A percentile compares a stretch with the other conserved stretches of the same genome.
Conservation (phyloP, 2,329 filamentous ascomycete genomes). For the Aspergillus tubingensis region DNA sequence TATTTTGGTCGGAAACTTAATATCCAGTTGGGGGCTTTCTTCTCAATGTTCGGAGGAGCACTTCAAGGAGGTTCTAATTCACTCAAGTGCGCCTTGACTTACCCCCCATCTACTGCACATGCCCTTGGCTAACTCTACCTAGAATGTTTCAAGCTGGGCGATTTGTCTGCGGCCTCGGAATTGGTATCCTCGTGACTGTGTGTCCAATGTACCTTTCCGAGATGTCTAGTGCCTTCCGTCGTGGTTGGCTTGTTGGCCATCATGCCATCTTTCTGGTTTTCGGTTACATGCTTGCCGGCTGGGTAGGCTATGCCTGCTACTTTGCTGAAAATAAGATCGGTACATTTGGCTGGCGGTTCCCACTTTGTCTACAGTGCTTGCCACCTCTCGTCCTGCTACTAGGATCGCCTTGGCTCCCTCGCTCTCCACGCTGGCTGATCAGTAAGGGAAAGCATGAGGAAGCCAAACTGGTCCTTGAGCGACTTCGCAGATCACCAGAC, state of each 20-base stretch:
- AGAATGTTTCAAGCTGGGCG: slow-evolving; percentile 51
- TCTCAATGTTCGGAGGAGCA: slow-evolving; percentile 50
- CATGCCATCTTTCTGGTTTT: slow-evolving; percentile 52
- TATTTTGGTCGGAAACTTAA: slow-evolving; percentile 48
- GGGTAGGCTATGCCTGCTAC: slow-evolving; percentile 51
- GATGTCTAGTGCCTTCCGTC: slow-evolving; percentile 43
- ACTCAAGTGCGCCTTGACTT: slow-evolving; percentile 36
- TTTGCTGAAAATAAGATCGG: slow-evolving; percentile 40
- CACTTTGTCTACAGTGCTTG: slow-evolving; percentile 45
- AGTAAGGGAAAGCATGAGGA: slow-evolving; percentile 50
- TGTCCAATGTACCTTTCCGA: slow-evolving; percentile 51
- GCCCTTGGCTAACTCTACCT: slow-evolving; percentile 12
- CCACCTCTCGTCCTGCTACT: slow-evolving; percentile 43
- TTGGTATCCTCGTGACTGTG: slow-evolving; percentile 47
- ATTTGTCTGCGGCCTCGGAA: slow-evolving; percentile 46
- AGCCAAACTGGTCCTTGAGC: slow-evolving; percentile 47
- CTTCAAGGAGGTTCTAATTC: slow-evolving; percentile 51
- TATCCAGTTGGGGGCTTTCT: slow-evolving; percentile 50
- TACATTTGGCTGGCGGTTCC: slow-evolving; percentile 51
- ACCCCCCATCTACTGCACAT: background rate
- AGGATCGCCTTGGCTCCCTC: slow-evolving; percentile 47
- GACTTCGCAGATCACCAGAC: slow-evolving; percentile 40
- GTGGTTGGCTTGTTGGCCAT: slow-evolving; percentile 50
- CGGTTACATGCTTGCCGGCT: slow-evolving; percentile 49
- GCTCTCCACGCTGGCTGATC: slow-evolving; percentile 54